A percentile compares a stretch with the other conserved stretches of the same genome.
phyloP scores from a whole-genome alignment of 371 early-diverging fungal genomes.

The Syncephalis plumigaleata region DNA sequence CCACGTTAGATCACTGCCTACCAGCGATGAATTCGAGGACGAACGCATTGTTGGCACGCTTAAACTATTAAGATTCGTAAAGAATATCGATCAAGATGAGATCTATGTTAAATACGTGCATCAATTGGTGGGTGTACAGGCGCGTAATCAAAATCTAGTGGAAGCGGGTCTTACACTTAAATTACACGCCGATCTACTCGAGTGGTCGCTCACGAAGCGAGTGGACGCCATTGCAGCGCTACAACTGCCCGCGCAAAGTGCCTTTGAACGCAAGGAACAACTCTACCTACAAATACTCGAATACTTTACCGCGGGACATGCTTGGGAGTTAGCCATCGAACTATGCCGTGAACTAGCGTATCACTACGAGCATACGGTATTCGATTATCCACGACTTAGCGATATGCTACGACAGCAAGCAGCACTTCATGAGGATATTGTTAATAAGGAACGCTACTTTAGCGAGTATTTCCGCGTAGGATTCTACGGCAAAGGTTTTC shows the following conservation, averaged over 20 bases:
- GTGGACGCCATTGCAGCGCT: conserved; percentile 28
- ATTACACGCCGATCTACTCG: conserved; percentile 44
- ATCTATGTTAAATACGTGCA: conserved; percentile 59
- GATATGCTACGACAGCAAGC: conserved; percentile 35
- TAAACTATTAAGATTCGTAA: conserved; percentile 42
- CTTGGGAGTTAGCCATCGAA: conserved; percentile 54
- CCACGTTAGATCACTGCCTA: conserved; percentile 36
- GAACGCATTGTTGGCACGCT: conserved; percentile 41
- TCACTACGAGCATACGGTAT: conserved; percentile 31
- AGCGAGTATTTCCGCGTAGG: conserved; percentile 60
- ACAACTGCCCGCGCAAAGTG: conserved; percentile 25
- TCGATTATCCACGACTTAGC: conserved; percentile 34
- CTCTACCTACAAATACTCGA: conserved; percentile 37
- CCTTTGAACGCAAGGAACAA: conserved; percentile 45
- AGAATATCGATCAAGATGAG: conserved; percentile 36
- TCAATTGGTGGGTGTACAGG: conserved; percentile 36
- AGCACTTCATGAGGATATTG: conserved; percentile 29
- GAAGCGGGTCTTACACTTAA: conserved; percentile 54
- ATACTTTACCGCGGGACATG: conserved; percentile 38
- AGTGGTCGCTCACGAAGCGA: conserved; percentile 34
- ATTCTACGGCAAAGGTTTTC: conserved; percentile 52
- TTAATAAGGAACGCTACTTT: conserved; percentile 38
- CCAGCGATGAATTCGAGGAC: conserved; percentile 38
- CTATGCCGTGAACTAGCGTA: conserved; percentile 36
- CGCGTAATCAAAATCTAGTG: conserved; percentile 31